Evolutionary conservation across 2,329 filamentous ascomycete species (phyloP).

Genomic region (Penicillium freii): DNA sequence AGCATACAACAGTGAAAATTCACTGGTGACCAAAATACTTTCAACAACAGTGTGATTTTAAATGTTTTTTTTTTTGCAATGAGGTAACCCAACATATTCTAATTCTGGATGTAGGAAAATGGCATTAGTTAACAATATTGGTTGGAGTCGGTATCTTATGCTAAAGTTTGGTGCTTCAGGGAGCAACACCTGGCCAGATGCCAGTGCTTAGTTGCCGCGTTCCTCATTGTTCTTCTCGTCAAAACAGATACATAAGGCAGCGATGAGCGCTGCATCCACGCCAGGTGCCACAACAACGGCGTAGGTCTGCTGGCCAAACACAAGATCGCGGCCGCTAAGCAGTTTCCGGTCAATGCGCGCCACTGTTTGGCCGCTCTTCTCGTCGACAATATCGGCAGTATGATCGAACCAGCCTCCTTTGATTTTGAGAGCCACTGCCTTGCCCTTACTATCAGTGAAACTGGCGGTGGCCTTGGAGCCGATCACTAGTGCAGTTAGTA

Average conservation of each 20-base stretch:
- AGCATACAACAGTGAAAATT: too few species aligned
- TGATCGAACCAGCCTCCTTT: constrained; percentile 62
- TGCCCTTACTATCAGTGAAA: constrained; percentile 54
- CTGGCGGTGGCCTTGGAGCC: constrained; percentile 36
- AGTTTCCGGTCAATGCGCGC: constrained; percentile 60
- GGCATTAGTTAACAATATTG: too few species aligned
- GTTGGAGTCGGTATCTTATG: too few species aligned
- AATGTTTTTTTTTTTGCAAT: too few species aligned
- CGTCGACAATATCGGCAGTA: constrained; percentile 57
- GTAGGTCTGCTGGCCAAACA: constrained; percentile 65
- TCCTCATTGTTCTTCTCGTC: constrained; percentile 64
- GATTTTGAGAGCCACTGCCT: constrained; percentile 52
- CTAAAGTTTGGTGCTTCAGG: too few species aligned
- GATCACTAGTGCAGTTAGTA: constrained; percentile 18
- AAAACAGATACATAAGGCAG: constrained; percentile 65
- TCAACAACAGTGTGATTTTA: too few species aligned
- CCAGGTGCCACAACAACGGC: constrained; percentile 61
- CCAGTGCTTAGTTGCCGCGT: not conserved
- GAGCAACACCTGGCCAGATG: too few species aligned
- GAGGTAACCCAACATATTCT: too few species aligned
- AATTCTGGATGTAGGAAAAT: too few species aligned
- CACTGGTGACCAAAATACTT: too few species aligned
- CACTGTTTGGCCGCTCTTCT: constrained; percentile 51
- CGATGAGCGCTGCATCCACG: constrained; percentile 65
- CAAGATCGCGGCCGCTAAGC: constrained; percentile 56